Evolutionary conservation across 1,284 basidiomycete species (phyloP).

Genomic region (Cutaneotrichosporon sp.): DNA sequence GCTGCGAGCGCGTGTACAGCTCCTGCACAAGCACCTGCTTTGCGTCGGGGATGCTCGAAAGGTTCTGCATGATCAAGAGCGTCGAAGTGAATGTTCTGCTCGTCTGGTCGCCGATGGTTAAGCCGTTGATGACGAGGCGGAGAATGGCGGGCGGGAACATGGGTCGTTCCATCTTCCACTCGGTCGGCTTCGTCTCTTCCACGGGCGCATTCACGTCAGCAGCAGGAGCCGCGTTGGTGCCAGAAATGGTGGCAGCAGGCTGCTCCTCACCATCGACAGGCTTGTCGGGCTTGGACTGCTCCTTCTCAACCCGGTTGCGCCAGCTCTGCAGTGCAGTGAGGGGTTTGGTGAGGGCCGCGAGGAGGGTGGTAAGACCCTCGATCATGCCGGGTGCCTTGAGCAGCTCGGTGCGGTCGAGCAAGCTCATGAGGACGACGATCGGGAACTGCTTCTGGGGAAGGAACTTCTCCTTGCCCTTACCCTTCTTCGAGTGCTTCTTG

Average conservation of each 20-base stretch:
- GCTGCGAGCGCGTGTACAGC: slow-evolving; percentile 76
- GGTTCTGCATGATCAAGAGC: slow-evolving; percentile 80
- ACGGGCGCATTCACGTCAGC: slow-evolving; percentile 12
- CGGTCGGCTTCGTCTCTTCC: slow-evolving; percentile 9
- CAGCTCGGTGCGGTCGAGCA: slow-evolving; percentile 79
- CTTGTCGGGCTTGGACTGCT: slow-evolving; percentile 11
- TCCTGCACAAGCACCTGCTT: slow-evolving; percentile 84
- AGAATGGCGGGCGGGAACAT: slow-evolving; percentile 76
- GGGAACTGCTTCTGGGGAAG: slow-evolving; percentile 79
- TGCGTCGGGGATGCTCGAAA: slow-evolving; percentile 80
- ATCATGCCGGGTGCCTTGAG: slow-evolving; percentile 84
- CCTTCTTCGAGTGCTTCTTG: slow-evolving; percentile 71
- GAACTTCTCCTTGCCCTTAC: slow-evolving; percentile 88
- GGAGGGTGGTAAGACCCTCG: slow-evolving; percentile 81
- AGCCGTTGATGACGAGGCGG: slow-evolving; percentile 85
- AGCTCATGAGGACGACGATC: slow-evolving; percentile 77
- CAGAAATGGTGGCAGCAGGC: slow-evolving; percentile 4
- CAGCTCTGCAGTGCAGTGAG: slow-evolving; percentile 53
- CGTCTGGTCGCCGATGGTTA: slow-evolving; percentile 93
- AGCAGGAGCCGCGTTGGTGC: neutral
- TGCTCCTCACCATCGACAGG: slow-evolving; percentile 5
- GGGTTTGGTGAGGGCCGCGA: slow-evolving; percentile 82
- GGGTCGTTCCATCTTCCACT: slow-evolving; percentile 58
- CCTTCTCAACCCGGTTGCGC: slow-evolving; percentile 13
- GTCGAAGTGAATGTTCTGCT: slow-evolving; percentile 89